Base-by-base conservation (phyloP, 257 asterid genomes). In the Solanum gandarillasii region DNA sequence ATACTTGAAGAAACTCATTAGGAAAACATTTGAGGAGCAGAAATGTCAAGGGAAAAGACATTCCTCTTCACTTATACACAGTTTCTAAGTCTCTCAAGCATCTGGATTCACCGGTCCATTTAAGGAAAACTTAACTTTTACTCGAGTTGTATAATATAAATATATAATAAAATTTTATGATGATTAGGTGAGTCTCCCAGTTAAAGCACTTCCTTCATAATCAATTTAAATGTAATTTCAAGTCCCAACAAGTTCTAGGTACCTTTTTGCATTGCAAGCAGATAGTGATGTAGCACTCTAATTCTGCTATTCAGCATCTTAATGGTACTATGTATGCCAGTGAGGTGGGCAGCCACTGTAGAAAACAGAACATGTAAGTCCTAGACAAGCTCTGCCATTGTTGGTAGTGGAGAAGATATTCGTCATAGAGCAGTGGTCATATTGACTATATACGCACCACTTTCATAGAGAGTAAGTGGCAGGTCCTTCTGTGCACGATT, bases 251-350 rank as follows among this genome's bases (percentile, higher is more conserved):
- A 73, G 31, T 73, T 60, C n/a, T 35, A 67, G 11, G 31, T 91
- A 97, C 99, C 99, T 91, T 95, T 95, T 89, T 97, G 95, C 98
- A 97, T 97, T 87, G 98, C 91, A 79, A 94, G 92, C 89, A 97
- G 98, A 89, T 97, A 93, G 90, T 95, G 95, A 90, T 93, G 96
- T 83, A 97, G 95, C 90, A 93, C 98, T 91, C 92, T 94, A 87
- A 95, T 94, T 91, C 99, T 95, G 90, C 98, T 95, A 90, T 95
- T 95, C 68, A 95, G 94, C 98, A 97, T 97, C 95, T 94, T 95
- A 94, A 97, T 95, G 76, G 98, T 98, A 92, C 98, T 97, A 86
- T 97, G 99, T 90, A 92, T 95, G 90, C 99, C 99, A 18, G 98
- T 95, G 83, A 97, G 98, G 88, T 95, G 99, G 90, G 97, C 99